These are phyloP conservation scores for Solanum rostratum DNA, from an alignment of 257 asterid genomes.

Conservation along the genomic window DNA sequence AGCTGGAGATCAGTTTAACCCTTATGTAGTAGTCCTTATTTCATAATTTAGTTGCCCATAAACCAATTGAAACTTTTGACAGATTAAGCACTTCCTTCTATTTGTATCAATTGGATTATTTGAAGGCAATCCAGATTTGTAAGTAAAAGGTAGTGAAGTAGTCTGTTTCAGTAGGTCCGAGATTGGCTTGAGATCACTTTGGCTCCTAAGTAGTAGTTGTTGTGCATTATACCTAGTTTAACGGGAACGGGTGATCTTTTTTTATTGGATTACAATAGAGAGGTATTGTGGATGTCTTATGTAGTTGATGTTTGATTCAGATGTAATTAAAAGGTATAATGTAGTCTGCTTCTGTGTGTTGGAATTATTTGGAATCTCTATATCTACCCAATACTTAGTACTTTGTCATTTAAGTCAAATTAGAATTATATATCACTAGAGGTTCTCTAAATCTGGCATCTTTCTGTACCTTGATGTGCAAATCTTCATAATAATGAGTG, in stretches of 20 bases:
- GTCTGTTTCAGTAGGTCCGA: background rate
- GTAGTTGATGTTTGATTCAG: background rate
- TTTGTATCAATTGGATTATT: background rate
- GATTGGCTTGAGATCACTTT: background rate
- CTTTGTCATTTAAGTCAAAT: background rate
- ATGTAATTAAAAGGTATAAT: background rate
- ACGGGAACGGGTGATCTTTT: background rate
- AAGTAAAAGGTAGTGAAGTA: background rate
- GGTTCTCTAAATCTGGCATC: background rate
- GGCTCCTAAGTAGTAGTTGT: background rate
- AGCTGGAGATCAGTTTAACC: background rate
- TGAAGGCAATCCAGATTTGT: background rate
- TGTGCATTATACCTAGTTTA: background rate
- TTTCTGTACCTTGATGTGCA: background rate
- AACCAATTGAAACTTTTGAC: background rate
- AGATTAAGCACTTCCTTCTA: background rate
- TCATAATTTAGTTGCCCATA: background rate
- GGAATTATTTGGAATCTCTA: background rate
- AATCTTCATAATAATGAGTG: background rate
- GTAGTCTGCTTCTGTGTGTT: background rate
- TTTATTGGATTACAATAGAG: background rate
- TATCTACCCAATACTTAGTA: background rate
- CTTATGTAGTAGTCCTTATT: background rate
- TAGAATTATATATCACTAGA: background rate
- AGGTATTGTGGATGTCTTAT: background rate